Evolutionary conservation across 129 eudicot species (phyloP).

Genomic region (Chrysanthemum seticuspe): DNA sequence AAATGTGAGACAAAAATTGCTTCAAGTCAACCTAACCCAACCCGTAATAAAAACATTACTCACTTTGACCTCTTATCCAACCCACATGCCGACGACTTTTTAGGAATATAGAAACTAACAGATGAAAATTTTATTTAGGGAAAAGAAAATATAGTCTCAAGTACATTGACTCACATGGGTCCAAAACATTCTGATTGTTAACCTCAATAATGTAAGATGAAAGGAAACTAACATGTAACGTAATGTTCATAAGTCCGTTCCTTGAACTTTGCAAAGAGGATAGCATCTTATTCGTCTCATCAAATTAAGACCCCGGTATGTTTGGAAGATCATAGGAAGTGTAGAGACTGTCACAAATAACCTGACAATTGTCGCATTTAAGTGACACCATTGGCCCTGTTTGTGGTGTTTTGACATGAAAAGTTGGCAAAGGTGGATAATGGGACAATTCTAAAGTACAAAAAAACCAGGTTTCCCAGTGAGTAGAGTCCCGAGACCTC

Average conservation of each 20-base stretch:
- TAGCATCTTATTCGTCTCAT: constrained; percentile 57
- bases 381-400: constrained; percentile 68
- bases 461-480: constrained; percentile 64
- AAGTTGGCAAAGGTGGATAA: constrained; percentile 65
- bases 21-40: too few relatives aligned
- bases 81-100: too few relatives aligned
- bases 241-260: constrained; percentile 72
- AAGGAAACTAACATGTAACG: constrained; percentile 66
- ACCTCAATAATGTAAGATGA: constrained; percentile 78
- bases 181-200: constrained; percentile 54
- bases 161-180: constrained; percentile 68
- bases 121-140: too few relatives aligned
- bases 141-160: too few relatives aligned
- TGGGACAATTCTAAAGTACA: constrained; percentile 44
- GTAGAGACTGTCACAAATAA: constrained; percentile 49
- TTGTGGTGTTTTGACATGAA: constrained; percentile 74
- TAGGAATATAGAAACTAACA: too few relatives aligned
- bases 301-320: constrained; percentile 65
- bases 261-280: constrained; percentile 57
- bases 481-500: constrained; percentile 58
- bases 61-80: too few relatives aligned
- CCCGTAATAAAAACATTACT: too few relatives aligned
- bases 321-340: constrained; percentile 84
- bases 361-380: constrained; percentile 62
- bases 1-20: too few relatives aligned